These are phyloP conservation scores for Vararia minispora DNA, from an alignment of 768 basidiomycete species.

Conservation along the genomic window DNA sequence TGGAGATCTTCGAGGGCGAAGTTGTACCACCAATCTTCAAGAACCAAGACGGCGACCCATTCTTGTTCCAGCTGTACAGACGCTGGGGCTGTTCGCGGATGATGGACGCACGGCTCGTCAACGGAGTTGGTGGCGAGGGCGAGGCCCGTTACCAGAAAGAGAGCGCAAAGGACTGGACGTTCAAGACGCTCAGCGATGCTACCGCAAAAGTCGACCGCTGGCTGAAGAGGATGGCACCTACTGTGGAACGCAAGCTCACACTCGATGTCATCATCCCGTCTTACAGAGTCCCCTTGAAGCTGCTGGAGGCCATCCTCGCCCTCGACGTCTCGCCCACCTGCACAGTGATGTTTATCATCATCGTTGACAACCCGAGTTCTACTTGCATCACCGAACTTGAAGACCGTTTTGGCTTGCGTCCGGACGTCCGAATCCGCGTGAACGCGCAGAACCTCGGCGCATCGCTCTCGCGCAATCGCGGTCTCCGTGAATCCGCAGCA, in stretches of 20 bases:
- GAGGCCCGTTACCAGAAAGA: slow-evolving; percentile 38
- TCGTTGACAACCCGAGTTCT: slow-evolving; percentile 43
- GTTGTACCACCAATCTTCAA: slow-evolving; percentile 41
- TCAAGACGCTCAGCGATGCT: slow-evolving; percentile 32
- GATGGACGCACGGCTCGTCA: slow-evolving; percentile 31
- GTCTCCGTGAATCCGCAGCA: slow-evolving; percentile 41
- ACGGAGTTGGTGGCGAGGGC: slow-evolving; percentile 33
- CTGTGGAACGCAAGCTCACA: slow-evolving; percentile 28
- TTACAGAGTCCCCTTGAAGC: slow-evolving; percentile 36
- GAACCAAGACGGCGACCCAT: slow-evolving; percentile 52
- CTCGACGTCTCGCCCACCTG: slow-evolving; percentile 32
- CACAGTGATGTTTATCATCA: slow-evolving; percentile 44
- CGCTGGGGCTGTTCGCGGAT: slow-evolving; percentile 40
- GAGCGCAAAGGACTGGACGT: slow-evolving; percentile 36
- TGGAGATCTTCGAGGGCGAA: slow-evolving; percentile 41
- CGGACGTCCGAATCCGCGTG: slow-evolving; percentile 43
- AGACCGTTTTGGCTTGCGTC: slow-evolving; percentile 27
- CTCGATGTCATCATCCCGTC: slow-evolving; percentile 47
- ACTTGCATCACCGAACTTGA: slow-evolving; percentile 27
- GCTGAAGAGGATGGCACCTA: slow-evolving; percentile 20
- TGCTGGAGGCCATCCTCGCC: slow-evolving; percentile 33
- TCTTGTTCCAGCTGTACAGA: slow-evolving; percentile 48
- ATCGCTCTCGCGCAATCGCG: slow-evolving; percentile 43
- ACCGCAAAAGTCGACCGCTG: slow-evolving; percentile 25
- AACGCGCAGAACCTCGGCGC: slow-evolving; percentile 39